Evolutionary conservation across 352 stramenopile species (phyloP), one percentile per base, ranked within the genome.

Genomic region (Phytophthora pinifolia): DNA sequence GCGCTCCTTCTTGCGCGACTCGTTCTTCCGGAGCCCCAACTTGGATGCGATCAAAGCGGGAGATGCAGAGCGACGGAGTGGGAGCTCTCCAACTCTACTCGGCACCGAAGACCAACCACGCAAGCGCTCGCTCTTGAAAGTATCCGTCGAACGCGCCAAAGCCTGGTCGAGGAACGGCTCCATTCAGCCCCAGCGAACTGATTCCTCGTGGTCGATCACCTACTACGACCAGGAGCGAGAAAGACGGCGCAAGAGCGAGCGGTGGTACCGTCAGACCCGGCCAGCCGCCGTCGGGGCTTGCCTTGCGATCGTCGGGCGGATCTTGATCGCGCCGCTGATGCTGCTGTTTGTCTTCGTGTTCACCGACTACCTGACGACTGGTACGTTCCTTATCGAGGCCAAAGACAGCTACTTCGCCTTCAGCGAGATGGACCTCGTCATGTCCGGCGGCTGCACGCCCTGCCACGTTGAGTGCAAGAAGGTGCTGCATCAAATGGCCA

Each of bases 331-430:
- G 2, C 59, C 59, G 7, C 1, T 67, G 12, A 44, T 65, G 22
- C 18, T 65, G 36, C 14, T 65, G 13, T 13, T 52, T 7, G 50
- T 72, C 15, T 61, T 65, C 17, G 8, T 52, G 3, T 58, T 54
- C 17, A 72, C 44, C n/a, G 36, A 59, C 12, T 72, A 72, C 18
- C 30, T 65, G 7, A 68, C 58, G 7, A 67, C 63, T 0, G 58
- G 42, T 2, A 65, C 51, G 6, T 59, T 67, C 33, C 41, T 69
- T 0, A 69, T 69, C 14, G 48, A 65, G 15, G 47, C 47, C 4
- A 60, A 70, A 13, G 55, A 66, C 48, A 70, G 55, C 27, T 70
- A 65, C 27, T 66, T 70, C 13, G 61, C 47, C 20, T 70, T 54
- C 38, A 66, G 44, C 33, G 42, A 70, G 15, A 49, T 62, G 34